Base-by-base conservation (phyloP, 257 asterid species). In the Gardenia jasminoides region DNA sequence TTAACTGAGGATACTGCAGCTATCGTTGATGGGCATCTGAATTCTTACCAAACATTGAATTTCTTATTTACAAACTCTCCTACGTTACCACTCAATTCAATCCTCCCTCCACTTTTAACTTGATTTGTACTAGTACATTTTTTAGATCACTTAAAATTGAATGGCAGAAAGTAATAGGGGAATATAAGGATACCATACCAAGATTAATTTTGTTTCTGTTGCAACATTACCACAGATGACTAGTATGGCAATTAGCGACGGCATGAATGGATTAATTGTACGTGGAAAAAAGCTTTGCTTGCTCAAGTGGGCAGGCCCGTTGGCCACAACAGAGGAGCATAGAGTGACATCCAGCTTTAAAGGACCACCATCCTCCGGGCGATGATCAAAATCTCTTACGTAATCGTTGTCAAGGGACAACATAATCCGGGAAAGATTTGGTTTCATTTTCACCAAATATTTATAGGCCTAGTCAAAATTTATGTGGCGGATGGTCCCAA, bases 401-500 rank as follows among this genome's bases (percentile, higher is more conserved):
- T 81, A 71, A 83, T 90, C 97, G 75, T 80, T 81, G 31, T 88
- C 90, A 81, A 62, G 79, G 67, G 88, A 88, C 93, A 88, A 84
- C 91, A 86, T 80, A 80, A 91, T 88, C 94, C 84, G 68, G 30
- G 82, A 54, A 58, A 73, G 89, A 95, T 89, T 82, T 91, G 67
- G 77, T 80, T 74, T 92, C 94, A 70, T 82, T 91, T 85, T 88
- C 91, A 80, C 56, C 79, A 73, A 76, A 65, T 80, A 47, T 81
- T 58, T 48, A 76, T 79, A 77, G 69, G 74, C 70, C 58, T 67
- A n/a, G 69, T 78, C 84, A 54, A 31, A 79, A 78, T 85, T 80
- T 72, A 48, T 54, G n/a, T 20, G 71, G 67, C 36, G 30, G 16
- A 48, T 76, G 71, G 72, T 67, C 83, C 81, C 76, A 47, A 62